These are phyloP conservation scores for Penicillium freii DNA, from an alignment of 2,329 filamentous ascomycete species.

Conservation along the genomic window DNA sequence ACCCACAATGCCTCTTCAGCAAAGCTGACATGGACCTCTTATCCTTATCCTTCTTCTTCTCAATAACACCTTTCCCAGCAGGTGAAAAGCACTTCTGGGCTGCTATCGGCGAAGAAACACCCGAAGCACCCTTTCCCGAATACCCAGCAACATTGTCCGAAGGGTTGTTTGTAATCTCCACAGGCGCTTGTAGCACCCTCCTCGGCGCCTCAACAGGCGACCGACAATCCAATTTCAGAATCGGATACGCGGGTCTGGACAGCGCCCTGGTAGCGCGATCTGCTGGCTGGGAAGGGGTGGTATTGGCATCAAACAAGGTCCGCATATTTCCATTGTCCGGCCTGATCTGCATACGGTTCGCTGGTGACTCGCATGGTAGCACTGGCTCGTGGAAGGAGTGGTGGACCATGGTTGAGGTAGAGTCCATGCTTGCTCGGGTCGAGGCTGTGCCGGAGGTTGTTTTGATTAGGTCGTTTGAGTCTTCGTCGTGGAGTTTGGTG, in stretches of 20 bases:
- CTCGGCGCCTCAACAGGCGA: constrained; percentile 12
- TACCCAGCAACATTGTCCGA: not conserved
- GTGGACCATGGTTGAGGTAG: constrained; percentile 17
- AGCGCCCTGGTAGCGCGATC: constrained; percentile 6
- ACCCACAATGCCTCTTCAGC: constrained; percentile 14
- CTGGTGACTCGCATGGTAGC: constrained; percentile 12
- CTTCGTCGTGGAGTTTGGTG: constrained; percentile 18
- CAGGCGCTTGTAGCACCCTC: constrained; percentile 7
- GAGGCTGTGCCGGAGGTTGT: constrained; percentile 15
- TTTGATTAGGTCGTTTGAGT: constrained; percentile 23
- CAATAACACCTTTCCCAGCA: not conserved
- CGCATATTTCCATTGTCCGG: constrained; percentile 14
- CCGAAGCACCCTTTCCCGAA: not conserved
- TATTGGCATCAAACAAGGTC: constrained; percentile 12
- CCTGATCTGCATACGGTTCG: constrained; percentile 8
- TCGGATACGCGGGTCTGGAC: constrained; percentile 18
- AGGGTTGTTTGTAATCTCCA: constrained; percentile 2
- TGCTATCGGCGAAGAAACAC: not conserved
- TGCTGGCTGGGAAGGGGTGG: not conserved
- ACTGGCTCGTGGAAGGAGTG: constrained; percentile 11
- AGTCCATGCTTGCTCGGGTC: constrained; percentile 14
- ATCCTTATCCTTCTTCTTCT: constrained; percentile 12
- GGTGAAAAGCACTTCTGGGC: not conserved
- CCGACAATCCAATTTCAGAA: constrained; percentile 20
- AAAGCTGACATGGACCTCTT: constrained; percentile 16